These are phyloP conservation scores for Pleurotus cornucopiae DNA, from an alignment of 768 basidiomycete genomes.

Conservation along the genomic window DNA sequence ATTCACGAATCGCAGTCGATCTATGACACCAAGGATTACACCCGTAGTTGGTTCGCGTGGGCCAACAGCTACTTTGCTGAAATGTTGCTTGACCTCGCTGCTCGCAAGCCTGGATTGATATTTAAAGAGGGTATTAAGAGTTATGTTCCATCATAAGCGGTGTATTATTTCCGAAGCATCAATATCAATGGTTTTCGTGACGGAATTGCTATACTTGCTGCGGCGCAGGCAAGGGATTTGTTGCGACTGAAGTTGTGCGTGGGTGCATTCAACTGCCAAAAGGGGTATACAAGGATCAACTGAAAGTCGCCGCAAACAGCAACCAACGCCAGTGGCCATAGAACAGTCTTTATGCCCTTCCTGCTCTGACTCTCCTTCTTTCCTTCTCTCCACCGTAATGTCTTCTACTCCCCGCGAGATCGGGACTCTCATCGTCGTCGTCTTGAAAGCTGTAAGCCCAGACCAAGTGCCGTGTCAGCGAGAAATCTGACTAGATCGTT, in stretches of 20 bases:
- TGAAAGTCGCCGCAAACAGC: not conserved
- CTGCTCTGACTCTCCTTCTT: conserved; percentile 6
- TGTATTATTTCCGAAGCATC: not conserved
- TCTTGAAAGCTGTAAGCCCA: conserved; percentile 84
- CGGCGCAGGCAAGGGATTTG: not conserved
- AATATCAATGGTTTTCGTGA: not conserved
- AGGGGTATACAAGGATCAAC: conserved; percentile 7
- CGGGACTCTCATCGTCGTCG: conserved; percentile 90
- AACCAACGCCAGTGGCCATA: not conserved
- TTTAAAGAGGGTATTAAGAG: conserved; percentile 44
- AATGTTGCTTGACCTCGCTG: conserved; percentile 74
- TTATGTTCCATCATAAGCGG: conserved; percentile 40
- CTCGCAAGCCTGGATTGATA: conserved; percentile 67
- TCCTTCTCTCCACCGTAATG: conserved; percentile 32
- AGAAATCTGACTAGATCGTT: conserved; percentile 8
- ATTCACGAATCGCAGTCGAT: conserved; percentile 75
- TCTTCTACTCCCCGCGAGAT: conserved; percentile 66
- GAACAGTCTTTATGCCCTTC: conserved; percentile 8
- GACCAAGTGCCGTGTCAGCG: not conserved
- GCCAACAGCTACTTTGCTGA: conserved; percentile 82
- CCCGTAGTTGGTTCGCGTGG: conserved; percentile 80
- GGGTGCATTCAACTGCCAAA: not conserved
- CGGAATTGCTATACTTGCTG: not conserved
- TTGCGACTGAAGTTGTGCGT: not conserved
- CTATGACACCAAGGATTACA: conserved; percentile 52